phyloP scores from a whole-genome alignment of 2,329 filamentous ascomycete genomes.

The Penicillium paneum region DNA sequence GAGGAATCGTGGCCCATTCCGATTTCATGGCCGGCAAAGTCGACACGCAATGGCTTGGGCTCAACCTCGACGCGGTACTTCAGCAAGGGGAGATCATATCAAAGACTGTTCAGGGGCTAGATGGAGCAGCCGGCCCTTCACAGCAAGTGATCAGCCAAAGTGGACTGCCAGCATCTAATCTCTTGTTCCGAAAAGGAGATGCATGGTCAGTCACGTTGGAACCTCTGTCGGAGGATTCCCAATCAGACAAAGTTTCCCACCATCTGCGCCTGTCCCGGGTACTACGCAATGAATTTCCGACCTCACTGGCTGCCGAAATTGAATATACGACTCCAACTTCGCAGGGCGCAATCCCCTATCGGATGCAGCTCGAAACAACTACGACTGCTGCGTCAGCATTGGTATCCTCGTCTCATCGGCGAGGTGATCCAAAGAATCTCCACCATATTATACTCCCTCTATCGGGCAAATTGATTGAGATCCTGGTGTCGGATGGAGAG shows the following conservation, averaged over 20 bases:
- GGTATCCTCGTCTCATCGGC: constrained; percentile 44
- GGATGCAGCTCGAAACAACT: constrained; percentile 46
- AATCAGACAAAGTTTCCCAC: constrained; percentile 34
- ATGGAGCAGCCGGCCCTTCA: not conserved
- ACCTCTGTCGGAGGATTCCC: constrained; percentile 23
- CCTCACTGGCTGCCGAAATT: constrained; percentile 53
- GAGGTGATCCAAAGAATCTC: constrained; percentile 50
- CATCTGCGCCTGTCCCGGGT: constrained; percentile 56
- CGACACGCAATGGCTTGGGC: constrained; percentile 59
- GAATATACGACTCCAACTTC: constrained; percentile 45
- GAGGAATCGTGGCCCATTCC: constrained; percentile 51
- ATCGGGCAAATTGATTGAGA: constrained; percentile 58
- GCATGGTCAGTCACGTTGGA: constrained; percentile 55
- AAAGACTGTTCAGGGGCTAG: constrained; percentile 4
- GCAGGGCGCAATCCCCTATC: constrained; percentile 40
- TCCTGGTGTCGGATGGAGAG: constrained; percentile 55
- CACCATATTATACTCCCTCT: constrained; percentile 57
- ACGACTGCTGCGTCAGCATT: constrained; percentile 45
- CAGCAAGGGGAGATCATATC: constrained; percentile 31
- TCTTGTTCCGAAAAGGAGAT: constrained; percentile 57
- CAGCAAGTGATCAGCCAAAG: constrained; percentile 12
- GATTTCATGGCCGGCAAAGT: constrained; percentile 50
- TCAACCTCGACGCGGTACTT: constrained; percentile 45
- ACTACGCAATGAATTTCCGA: constrained; percentile 59
- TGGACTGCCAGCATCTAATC: constrained; percentile 33